Conservation (phyloP, 108 stramenopile species). For the Pseudonitzschia multistriata region DNA sequence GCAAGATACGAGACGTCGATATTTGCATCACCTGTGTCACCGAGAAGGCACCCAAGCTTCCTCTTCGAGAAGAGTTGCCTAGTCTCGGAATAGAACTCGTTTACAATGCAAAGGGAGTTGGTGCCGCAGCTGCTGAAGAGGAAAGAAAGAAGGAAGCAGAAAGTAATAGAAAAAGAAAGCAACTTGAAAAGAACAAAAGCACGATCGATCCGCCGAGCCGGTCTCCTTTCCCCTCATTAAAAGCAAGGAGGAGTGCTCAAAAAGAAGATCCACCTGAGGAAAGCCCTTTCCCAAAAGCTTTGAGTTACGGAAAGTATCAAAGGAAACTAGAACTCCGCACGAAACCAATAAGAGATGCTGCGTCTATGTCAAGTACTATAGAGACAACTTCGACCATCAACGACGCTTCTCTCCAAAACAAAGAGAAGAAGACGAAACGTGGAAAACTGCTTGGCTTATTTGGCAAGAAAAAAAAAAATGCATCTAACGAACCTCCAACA, state of each 20-base stretch:
- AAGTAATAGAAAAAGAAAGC: constrained; percentile 5
- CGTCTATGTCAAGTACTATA: neutral
- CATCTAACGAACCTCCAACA: constrained; percentile 16
- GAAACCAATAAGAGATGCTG: neutral
- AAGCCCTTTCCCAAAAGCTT: constrained; percentile 7
- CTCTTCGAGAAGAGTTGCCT: constrained; percentile 58
- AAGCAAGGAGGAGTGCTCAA: neutral
- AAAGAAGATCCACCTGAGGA: constrained; percentile 14
- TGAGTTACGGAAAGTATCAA: constrained; percentile 11
- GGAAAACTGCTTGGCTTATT: neutral
- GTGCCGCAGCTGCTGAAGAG: constrained; percentile 13
- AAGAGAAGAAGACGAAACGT: neutral
- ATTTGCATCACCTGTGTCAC: constrained; percentile 55
- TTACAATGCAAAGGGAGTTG: constrained; percentile 50
- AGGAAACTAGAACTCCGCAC: neutral
- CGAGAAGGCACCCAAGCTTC: constrained; percentile 51
- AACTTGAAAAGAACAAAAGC: neutral
- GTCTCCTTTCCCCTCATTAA: neutral
- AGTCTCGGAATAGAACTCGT: constrained; percentile 61
- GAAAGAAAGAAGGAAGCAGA: neutral
- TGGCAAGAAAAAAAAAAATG: neutral
- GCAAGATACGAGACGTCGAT: constrained; percentile 43
- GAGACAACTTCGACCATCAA: constrained; percentile 3
- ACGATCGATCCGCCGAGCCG: neutral
- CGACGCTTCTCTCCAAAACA: neutral